These are phyloP conservation scores for Trichoderma asperelloides DNA, from an alignment of 495 filamentous ascomycete genomes.

Conservation along the genomic window DNA sequence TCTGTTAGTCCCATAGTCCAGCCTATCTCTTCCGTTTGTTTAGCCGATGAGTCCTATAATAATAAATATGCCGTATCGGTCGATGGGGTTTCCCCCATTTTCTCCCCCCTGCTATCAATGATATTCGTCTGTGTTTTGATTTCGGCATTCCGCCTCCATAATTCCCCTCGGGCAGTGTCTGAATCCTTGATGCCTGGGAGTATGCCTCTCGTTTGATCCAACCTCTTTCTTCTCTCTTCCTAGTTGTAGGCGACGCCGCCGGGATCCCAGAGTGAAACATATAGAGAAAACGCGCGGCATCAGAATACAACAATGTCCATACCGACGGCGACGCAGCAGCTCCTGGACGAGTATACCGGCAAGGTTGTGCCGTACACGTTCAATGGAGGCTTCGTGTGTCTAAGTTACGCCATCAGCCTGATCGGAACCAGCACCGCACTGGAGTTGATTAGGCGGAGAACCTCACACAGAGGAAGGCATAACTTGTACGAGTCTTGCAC, in stretches of 20 bases:
- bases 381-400: slow-evolving; percentile 52
- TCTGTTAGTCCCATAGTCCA: not conserved
- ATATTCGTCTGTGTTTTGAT: not conserved
- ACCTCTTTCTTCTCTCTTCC: not conserved
- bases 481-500: slow-evolving; percentile 50
- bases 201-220: not conserved
- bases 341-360: slow-evolving; percentile 20
- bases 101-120: not conserved
- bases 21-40: not conserved
- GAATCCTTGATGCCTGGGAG: not conserved
- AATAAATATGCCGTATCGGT: not conserved
- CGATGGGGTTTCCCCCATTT: not conserved
- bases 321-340: not conserved
- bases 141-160: not conserved
- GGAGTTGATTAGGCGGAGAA: slow-evolving; percentile 72
- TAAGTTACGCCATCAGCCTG: slow-evolving; percentile 71
- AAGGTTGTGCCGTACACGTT: slow-evolving; percentile 46
- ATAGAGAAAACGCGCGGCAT: not conserved
- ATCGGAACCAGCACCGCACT: slow-evolving; percentile 70
- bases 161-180: not conserved
- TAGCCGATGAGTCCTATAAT: not conserved
- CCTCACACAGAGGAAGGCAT: slow-evolving; percentile 53
- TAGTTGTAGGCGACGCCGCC: not conserved
- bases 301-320: not conserved
- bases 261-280: not conserved